phyloP scores from a whole-genome alignment of 208 protist genomes.

The Acanthamoeba sp. region DNA sequence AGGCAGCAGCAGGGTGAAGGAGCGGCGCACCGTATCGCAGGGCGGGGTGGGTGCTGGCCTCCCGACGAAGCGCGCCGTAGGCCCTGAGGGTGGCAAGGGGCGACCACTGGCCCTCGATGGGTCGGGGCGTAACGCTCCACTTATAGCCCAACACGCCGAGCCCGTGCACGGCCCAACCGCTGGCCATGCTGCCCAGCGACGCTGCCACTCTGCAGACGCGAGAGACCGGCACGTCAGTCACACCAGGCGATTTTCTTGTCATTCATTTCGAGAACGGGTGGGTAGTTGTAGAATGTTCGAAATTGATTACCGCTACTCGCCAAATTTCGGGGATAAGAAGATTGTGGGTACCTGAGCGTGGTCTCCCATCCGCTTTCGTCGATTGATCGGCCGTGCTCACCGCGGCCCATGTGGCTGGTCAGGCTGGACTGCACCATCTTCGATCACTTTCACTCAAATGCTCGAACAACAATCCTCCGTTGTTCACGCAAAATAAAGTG shows the following conservation, averaged over 20 bases:
- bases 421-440: constrained; percentile 9
- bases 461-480: too few relatives aligned
- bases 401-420: not conserved
- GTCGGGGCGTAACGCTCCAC: constrained; percentile 3
- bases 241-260: too few relatives aligned
- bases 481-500: too few relatives aligned
- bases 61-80: not conserved
- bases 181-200: constrained; percentile 40
- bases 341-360: not conserved
- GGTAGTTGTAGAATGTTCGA: too few relatives aligned
- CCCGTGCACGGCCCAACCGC: constrained; percentile 17
- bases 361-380: not conserved
- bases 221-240: too few relatives aligned
- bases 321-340: not conserved
- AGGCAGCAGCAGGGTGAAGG: too few relatives aligned
- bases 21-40: not conserved
- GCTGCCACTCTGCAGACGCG: not conserved
- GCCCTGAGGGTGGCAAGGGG: not conserved
- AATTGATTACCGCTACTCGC: not conserved
- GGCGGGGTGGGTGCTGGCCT: not conserved
- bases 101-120: not conserved
- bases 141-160: constrained; percentile 21
- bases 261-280: too few relatives aligned
- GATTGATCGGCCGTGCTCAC: not conserved
- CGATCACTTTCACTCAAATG: not conserved